Conservation (phyloP, 176 grass and related monocot species). For the Carex scoparia region DNA sequence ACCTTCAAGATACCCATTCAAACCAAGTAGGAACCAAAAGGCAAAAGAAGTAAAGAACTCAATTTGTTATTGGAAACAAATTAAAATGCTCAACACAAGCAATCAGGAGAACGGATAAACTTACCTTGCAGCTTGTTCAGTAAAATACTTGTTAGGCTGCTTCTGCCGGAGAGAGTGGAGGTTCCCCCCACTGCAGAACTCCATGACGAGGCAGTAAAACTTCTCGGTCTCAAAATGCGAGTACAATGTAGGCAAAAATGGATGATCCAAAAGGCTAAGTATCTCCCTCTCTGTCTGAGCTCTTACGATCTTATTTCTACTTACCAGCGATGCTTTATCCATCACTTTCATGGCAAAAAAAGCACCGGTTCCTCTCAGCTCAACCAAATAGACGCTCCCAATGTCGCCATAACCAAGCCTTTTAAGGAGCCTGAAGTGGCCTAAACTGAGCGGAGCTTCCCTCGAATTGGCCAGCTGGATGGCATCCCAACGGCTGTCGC, state of each 20-base stretch:
- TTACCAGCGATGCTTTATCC: conserved; percentile 69
- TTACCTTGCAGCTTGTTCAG: conserved; percentile 71
- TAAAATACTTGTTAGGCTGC: conserved; percentile 71
- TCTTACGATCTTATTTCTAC: conserved; percentile 73
- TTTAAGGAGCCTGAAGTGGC: conserved; percentile 71
- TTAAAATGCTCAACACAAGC: not conserved
- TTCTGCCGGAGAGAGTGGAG: conserved; percentile 81
- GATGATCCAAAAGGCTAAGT: conserved; percentile 72
- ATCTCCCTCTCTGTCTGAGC: conserved; percentile 86
- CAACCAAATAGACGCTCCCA: conserved; percentile 90
- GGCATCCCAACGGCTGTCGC: conserved; percentile 63
- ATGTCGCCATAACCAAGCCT: conserved; percentile 90
- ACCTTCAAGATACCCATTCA: not conserved
- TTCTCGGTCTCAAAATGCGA: conserved; percentile 84
- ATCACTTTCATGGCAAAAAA: conserved; percentile 97
- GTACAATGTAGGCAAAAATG: conserved; percentile 89
- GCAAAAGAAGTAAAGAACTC: not conserved
- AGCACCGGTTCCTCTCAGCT: conserved; percentile 53
- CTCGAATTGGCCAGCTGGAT: conserved; percentile 44
- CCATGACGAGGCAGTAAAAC: conserved; percentile 92
- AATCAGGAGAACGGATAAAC: not conserved
- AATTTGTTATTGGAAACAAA: not conserved
- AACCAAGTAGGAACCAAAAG: not conserved
- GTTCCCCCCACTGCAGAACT: conserved; percentile 94
- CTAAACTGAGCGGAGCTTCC: conserved; percentile 64